phyloP scores from a whole-genome alignment of 208 protist species.

The Trypanosoma conorhini region DNA sequence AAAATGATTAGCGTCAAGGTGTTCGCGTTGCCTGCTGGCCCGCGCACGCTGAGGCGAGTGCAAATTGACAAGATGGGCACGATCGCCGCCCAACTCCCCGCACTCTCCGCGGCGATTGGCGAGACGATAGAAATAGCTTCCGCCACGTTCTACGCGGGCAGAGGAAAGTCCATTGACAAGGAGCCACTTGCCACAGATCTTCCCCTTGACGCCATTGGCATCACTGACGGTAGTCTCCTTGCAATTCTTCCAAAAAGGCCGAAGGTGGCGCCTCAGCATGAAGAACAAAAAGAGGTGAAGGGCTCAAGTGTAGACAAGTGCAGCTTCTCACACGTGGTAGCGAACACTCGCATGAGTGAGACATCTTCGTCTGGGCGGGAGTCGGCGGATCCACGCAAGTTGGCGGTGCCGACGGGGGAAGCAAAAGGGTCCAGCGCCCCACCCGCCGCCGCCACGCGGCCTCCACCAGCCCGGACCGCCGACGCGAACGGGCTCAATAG shows the following conservation, averaged over 20 bases:
- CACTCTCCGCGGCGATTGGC: conserved; percentile 21
- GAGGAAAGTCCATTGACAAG: conserved; percentile 31
- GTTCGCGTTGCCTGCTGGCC: conserved; percentile 34
- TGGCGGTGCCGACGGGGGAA: not conserved
- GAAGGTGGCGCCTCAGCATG: not conserved
- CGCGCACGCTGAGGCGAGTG: conserved; percentile 31
- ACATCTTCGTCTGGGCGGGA: not conserved
- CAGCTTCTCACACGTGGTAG: not conserved
- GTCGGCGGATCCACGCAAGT: not conserved
- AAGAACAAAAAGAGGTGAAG: not conserved
- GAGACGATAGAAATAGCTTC: conserved; percentile 10
- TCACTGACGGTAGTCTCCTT: conserved; percentile 35
- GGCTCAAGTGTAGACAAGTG: not conserved
- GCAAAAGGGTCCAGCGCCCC: not conserved
- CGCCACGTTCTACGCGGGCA: conserved; percentile 32
- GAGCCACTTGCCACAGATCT: conserved; percentile 23
- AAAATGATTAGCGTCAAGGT: conserved; percentile 27
- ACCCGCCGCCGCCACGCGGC: not conserved
- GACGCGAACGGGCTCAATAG: not conserved
- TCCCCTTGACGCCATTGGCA: conserved; percentile 18
- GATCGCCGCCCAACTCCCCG: conserved; percentile 21
- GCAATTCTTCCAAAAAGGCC: conserved; percentile 1
- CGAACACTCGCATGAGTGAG: not conserved
- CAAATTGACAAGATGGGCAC: conserved; percentile 20
- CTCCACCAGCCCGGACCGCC: not conserved